These are phyloP conservation scores for Trichoderma endophyticum DNA, from an alignment of 2,329 filamentous ascomycete species.

Conservation along the genomic window DNA sequence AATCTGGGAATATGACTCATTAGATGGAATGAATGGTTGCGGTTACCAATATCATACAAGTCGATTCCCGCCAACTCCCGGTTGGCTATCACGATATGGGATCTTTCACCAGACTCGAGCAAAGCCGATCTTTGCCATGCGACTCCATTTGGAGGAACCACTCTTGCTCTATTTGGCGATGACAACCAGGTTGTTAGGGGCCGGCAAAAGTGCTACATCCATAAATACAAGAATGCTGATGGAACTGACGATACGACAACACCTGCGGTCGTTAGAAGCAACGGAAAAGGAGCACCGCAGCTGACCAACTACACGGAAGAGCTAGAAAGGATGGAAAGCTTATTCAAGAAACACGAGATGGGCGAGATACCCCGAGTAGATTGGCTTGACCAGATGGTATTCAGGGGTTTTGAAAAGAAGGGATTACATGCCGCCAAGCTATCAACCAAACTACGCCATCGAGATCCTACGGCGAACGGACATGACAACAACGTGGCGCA, in stretches of 20 bases:
- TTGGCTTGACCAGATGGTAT: constrained; percentile 95
- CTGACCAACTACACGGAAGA: constrained; percentile 76
- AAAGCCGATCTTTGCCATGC: constrained; percentile 69
- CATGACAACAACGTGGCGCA: constrained; percentile 26
- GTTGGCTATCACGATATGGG: constrained; percentile 92
- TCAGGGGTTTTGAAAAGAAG: constrained; percentile 80
- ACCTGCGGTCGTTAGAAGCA: constrained; percentile 60
- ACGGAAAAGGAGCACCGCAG: constrained; percentile 47
- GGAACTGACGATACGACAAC: constrained; percentile 78
- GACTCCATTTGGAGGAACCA: constrained; percentile 91
- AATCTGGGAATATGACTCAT: neutral
- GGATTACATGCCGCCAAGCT: constrained; percentile 62
- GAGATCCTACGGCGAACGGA: constrained; percentile 39
- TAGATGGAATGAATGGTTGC: constrained; percentile 95
- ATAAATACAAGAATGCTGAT: constrained; percentile 80
- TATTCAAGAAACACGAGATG: constrained; percentile 98
- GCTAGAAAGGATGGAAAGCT: constrained; percentile 79
- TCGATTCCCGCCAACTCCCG: constrained; percentile 77
- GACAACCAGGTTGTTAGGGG: constrained; percentile 91
- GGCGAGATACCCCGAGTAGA: constrained; percentile 89
- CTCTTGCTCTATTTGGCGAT: constrained; percentile 84
- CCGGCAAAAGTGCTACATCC: constrained; percentile 82
- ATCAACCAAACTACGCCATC: constrained; percentile 57
- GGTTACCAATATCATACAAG: constrained; percentile 79
- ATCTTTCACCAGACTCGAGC: constrained; percentile 76